Percentiles rank a stretch among this genome's conserved stretches.
phyloP scores from a whole-genome alignment of 2,329 filamentous ascomycete genomes.

The Cercospora beticola region DNA sequence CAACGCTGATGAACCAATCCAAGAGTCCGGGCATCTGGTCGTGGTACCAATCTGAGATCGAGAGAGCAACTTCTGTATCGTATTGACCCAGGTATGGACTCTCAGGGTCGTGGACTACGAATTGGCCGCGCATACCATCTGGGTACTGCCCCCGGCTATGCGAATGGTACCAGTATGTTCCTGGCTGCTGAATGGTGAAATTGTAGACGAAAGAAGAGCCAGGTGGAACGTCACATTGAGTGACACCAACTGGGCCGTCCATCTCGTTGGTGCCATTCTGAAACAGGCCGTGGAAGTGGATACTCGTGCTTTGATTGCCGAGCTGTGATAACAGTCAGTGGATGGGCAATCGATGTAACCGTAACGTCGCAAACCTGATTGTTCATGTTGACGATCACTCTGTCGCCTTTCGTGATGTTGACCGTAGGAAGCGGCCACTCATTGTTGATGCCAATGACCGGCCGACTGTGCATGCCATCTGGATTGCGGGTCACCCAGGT shows the following conservation, averaged over 20 bases:
- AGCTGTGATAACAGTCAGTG: constrained; percentile 40
- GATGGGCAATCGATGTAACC: no score
- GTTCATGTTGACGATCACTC: constrained; percentile 65
- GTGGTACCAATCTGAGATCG: constrained; percentile 74
- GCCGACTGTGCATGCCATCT: constrained; percentile 52
- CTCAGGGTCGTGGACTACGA: constrained; percentile 63
- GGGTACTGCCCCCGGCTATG: constrained; percentile 65
- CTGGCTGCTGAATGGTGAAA: constrained; percentile 57
- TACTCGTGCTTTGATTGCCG: constrained; percentile 61
- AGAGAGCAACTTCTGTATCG: constrained; percentile 62
- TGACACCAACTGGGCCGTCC: constrained; percentile 69
- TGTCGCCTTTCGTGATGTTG: constrained; percentile 71
- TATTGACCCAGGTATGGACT: constrained; percentile 55
- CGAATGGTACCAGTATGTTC: constrained; percentile 65
- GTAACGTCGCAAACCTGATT: constrained; percentile 52
- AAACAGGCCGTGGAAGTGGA: constrained; percentile 78
- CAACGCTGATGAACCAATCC: constrained; percentile 54
- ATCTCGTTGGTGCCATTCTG: constrained; percentile 73
- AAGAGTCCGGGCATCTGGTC: constrained; percentile 54
- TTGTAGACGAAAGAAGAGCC: constrained; percentile 64
- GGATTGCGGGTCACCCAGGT: constrained; percentile 56
- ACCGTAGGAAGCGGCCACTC: constrained; percentile 73
- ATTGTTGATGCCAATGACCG: constrained; percentile 68
- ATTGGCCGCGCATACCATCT: constrained; percentile 66
- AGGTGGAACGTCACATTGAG: constrained; percentile 66